Evolutionary conservation across 2,329 filamentous ascomycete species (phyloP).

Genomic region (Diaporthe helianthi): DNA sequence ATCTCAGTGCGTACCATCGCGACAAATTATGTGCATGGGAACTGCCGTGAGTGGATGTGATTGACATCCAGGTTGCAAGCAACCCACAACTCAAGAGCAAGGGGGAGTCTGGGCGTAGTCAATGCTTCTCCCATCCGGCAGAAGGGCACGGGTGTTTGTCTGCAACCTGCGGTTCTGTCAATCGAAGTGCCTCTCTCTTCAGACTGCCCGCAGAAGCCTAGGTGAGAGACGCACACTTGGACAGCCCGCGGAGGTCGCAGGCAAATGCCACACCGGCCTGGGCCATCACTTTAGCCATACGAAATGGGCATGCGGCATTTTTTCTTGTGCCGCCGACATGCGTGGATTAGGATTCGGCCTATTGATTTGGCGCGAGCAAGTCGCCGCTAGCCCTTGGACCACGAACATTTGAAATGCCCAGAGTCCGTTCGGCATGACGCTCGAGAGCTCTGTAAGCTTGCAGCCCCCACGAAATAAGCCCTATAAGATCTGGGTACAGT

Average conservation of each 20-base stretch:
- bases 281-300: conserved; percentile 15
- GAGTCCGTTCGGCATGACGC: conserved; percentile 28
- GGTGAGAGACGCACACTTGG: neutral
- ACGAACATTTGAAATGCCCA: conserved; percentile 1
- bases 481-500: conserved; percentile 26
- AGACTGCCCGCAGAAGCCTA: neutral
- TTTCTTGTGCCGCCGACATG: conserved; percentile 30
- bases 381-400: conserved; percentile 6
- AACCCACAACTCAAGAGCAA: conserved; percentile 10
- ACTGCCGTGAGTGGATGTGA: conserved; percentile 28
- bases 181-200: neutral
- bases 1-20: conserved; percentile 14
- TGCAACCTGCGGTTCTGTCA: neutral
- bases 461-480: conserved; percentile 16
- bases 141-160: neutral
- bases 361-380: conserved; percentile 18
- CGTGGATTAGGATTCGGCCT: conserved; percentile 14
- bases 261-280: conserved; percentile 12
- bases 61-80: conserved; percentile 6
- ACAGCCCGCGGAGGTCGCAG: neutral
- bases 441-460: no score
- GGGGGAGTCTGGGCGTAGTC: neutral
- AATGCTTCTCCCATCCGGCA: neutral
- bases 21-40: conserved; percentile 29
- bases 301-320: conserved; percentile 21